Evolutionary conservation across 2,329 filamentous ascomycete species (phyloP), one percentile per base, ranked within the genome.

Genomic region (Pseudocercospora vitis): DNA sequence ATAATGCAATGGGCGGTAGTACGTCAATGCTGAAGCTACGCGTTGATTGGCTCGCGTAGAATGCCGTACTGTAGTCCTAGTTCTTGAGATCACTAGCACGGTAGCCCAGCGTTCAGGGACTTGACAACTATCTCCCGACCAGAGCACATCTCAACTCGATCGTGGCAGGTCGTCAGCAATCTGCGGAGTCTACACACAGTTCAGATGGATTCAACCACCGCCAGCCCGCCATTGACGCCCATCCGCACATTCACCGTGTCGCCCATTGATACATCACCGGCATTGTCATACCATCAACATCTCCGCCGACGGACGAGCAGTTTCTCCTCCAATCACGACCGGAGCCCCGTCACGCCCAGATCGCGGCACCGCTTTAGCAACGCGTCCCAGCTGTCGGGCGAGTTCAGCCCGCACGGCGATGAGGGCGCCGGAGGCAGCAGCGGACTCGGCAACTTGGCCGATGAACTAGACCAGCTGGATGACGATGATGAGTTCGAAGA

Each of bases 391-490:
- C 55, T 63, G 28, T 70, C 68, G 9, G 65, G 72, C 55, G 73
- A 74, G 14, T 69, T 73, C 50, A 70, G 67, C 39, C 69, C 70
- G 2, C 69, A 65, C 33, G 71, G 73, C 11, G 61, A 63, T 28
- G 70, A 68, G 7, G 68, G 64, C 12, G 70, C 67, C 47, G 74
- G 72, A 42, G 70, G 68, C 12, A 68, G 64, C n/a, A 82, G 82
- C 57, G 85, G 86, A 7, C 75, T 90, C 58, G 89, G 88, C 26
- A 91, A 90, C 63, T 71, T 94, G 45, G 89, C 89, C 1, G 89
- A 92, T 70, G 89, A 94, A 71, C 75, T 94, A 44, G 89, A 92
- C 70, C 89, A 94, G 71, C 75, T 94, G 44, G 65, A 65, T 42
- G 65, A 68, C 40, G 67, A 69, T 6, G 65, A 65, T 26, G 65